Percentiles rank a stretch among this genome's conserved stretches.
Conservation (phyloP, 495 filamentous ascomycete species). For the Neurospora sublineolata region DNA sequence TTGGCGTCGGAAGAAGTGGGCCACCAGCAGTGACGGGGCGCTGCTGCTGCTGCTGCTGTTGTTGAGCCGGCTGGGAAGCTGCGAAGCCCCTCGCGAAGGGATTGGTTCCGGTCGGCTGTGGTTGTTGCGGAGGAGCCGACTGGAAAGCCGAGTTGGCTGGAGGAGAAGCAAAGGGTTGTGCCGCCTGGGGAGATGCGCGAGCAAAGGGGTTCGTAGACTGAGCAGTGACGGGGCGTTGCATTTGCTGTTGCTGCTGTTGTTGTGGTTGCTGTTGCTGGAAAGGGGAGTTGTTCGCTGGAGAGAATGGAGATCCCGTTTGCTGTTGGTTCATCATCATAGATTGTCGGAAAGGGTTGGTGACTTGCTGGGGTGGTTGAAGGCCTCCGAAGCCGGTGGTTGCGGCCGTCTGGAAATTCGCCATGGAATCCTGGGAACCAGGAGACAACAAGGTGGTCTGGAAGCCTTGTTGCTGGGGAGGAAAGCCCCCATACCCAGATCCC, state of each 20-base stretch:
- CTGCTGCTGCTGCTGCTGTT: slow-evolving; percentile 20
- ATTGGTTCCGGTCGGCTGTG: slow-evolving; percentile 58
- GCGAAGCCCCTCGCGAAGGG: slow-evolving; percentile 49
- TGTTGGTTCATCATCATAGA: slow-evolving; percentile 57
- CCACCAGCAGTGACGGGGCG: slow-evolving; percentile 35
- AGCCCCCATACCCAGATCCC: slow-evolving; percentile 79
- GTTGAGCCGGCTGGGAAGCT: slow-evolving; percentile 22
- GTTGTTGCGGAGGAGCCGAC: slow-evolving; percentile 41
- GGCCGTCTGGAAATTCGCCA: slow-evolving; percentile 38
- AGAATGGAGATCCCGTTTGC: slow-evolving; percentile 33
- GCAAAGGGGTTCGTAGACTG: slow-evolving; percentile 86
- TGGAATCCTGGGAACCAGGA: slow-evolving; percentile 55
- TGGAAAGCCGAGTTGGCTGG: slow-evolving; percentile 37
- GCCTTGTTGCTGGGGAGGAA: slow-evolving; percentile 53
- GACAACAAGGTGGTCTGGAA: slow-evolving; percentile 42
- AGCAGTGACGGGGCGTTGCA: slow-evolving; percentile 26
- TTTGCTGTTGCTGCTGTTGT: slow-evolving; percentile 9
- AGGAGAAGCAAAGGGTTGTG: slow-evolving; percentile 37
- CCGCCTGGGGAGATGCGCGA: slow-evolving; percentile 37
- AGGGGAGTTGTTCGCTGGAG: not conserved
- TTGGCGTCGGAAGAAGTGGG: slow-evolving; percentile 48
- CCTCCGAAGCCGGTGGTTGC: slow-evolving; percentile 27
- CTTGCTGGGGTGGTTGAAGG: slow-evolving; percentile 41
- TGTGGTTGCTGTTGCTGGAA: slow-evolving; percentile 3
- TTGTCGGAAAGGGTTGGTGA: slow-evolving; percentile 80